Evolutionary conservation across 1,139 yeast species (phyloP), one percentile per base, ranked within the genome.

Genomic region (Candida anutae): DNA sequence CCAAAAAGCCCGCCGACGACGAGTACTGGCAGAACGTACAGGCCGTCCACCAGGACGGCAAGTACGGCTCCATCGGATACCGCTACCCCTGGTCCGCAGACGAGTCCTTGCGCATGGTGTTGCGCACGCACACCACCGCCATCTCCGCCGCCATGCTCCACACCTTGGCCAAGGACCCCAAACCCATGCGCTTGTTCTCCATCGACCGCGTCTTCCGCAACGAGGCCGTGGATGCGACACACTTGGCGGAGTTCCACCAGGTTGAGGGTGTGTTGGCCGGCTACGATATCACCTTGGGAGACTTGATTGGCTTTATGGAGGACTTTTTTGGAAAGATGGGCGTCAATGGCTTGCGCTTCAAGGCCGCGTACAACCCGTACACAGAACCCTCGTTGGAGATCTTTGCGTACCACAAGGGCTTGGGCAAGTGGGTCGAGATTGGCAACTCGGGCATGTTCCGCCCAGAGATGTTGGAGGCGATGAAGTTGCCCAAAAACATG

Each of bases 201-300:
- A 93, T 93, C 48, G 99, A 93, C 61, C 77, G 96, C 54, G 99
- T 93, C 38, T 93, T 93, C 82, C 84, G 99, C 67, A 93, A 93
- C 55, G 99, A 93, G 67, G 97, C 99, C 14, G 98, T 93, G 31
- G 99, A 93, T 55, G 98, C 97, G 30, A 93, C 99, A n/a, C 99
- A 93, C 61, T 74, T 93, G 61, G 98, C 98, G 16, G 99, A 93
- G 65, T 93, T 93, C 71, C 97, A 90, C 62, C 99, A 93, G 66
- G 94, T 93, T 37, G 99, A 93, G 65, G 99, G 99, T 65, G 98
- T 93, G 32, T 70, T 93, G 55, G 98, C 97, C 21, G 98, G 94
- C 51, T 88, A 85, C 61, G 83, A 87, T 58, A 68, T 90, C 48
- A 88, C 98, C 13, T 68, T 93, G 45, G 98, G 98, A 37, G 96